Evolutionary conservation across 1,284 basidiomycete species (phyloP), one percentile per base, ranked within the genome.

Genomic region (Leccinum griseonigrum): DNA sequence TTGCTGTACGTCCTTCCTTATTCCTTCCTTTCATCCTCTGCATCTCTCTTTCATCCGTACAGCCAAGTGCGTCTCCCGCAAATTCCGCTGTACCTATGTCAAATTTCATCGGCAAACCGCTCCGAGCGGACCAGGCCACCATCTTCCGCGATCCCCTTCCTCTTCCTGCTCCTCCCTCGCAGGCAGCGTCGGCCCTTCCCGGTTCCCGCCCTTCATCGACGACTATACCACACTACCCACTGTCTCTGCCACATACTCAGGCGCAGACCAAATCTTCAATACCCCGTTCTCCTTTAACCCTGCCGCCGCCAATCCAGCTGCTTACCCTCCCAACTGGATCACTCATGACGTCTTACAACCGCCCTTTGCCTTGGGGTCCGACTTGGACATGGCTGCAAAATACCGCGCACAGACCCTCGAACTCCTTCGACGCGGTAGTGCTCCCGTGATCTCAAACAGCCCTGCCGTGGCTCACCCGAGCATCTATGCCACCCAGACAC

Each of bases 51-150:
- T 40, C n/a, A 38, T 18, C 61, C 58, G 40, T 29, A 28, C 63
- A 93, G 92, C 87, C 4, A 93, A 92, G 79, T 95, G 93, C 69
- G 69, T 86, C 1, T 83, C 88, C 65, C 85, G 90, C 54, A 91
- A 91, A 71, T 82, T 81, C 62, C 81, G 86, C 3, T 95, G 93
- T 76, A 92, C 91, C 0, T 95, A 89, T 72, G 86, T 91, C 76
- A 94, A 94, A 70, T 91, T 92, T 68, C 88, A 90, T 70, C 83
- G 87, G n/a, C 90, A 91, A 68, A 90, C 90, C 0, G 89, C 88
- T 0, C 88, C 90, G 18, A 80, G 83, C 8, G 89, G 89, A 7
- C 88, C 89, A 16, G 89, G 88, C 16, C 89, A 84, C 55, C 76
- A 85, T 61, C 72, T 77, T 22, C 72, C 77, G 13, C 73, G 71